phyloP scores from a whole-genome alignment of 2,329 filamentous ascomycete species.

The Dothistroma septosporum region DNA sequence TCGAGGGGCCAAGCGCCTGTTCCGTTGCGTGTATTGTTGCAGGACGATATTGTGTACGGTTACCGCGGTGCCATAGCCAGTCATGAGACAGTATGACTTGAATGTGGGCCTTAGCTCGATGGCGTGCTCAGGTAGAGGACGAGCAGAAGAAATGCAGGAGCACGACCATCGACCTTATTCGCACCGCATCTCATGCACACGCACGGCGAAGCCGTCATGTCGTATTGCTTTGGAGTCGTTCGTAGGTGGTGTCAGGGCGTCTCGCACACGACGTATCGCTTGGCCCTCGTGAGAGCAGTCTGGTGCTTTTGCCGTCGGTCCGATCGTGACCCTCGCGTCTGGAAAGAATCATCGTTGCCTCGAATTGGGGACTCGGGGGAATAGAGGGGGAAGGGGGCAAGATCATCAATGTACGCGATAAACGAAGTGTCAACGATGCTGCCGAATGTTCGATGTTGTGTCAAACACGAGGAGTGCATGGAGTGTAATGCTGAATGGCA shows the following conservation, averaged over 20 bases:
- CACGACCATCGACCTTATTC: background rate
- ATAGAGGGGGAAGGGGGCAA: background rate
- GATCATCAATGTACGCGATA: background rate
- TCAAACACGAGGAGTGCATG: too few species aligned
- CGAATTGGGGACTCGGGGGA: background rate
- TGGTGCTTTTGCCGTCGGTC: background rate
- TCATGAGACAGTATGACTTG: background rate
- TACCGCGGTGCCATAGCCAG: background rate
- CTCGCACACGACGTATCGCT: background rate
- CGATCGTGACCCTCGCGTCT: background rate
- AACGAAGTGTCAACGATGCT: background rate
- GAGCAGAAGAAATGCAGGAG: background rate
- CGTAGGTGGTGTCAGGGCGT: background rate
- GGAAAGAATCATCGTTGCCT: background rate
- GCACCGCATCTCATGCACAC: background rate
- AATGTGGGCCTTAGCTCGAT: background rate
- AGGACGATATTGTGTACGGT: background rate
- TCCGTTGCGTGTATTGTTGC: background rate
- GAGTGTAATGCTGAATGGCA: too few species aligned
- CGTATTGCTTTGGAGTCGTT: background rate
- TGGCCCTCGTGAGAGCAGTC: background rate
- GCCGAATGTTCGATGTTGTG: too few species aligned
- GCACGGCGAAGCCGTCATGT: background rate
- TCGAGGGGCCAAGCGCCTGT: background rate
- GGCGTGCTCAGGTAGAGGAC: background rate